Evolutionary conservation across 345 rosid genomes (phyloP), one percentile per base, ranked within the genome.

Genomic region (Euphorbia pulcherrima): DNA sequence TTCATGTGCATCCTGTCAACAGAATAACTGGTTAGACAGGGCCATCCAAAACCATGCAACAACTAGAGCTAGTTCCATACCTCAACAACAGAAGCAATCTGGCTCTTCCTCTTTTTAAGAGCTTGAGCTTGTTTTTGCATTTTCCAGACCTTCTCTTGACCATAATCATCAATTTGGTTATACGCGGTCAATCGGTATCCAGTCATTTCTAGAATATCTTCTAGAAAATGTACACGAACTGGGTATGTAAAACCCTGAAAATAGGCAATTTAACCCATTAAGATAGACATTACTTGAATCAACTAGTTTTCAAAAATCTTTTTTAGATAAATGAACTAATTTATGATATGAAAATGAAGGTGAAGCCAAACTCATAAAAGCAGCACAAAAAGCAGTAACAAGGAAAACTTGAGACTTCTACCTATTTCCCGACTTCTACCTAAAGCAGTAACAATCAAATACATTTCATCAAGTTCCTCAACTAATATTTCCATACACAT

Each of bases 221-320:
- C 97, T 80, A 90, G 82, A 83, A 86, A 92, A 82, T 81, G 81
- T 70, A 88, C 82, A 67, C 52, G 73, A 64, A 92, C 92, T 0
- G 96, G 88, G 80, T 81, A 84, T 13, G 97, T 86, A 71, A 90
- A 90, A 54, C 98, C 98, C 98, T 88, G n/a, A n/a, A n/a, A n/a
- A n/a, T n/a, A n/a, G n/a, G n/a, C n/a, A n/a, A n/a, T n/a, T n/a
- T n/a, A n/a, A n/a, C 67, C 62, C 46, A n/a, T 7, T 17, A 10
- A 39, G 28, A 59, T 24, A 18, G 20, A 23, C 24, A 27, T 46
- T n/a, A 47, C 50, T 47, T 5, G n/a, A 21, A 72, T 40, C 14
- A 0, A 20, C n/a, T 33, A 33, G 39, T 23, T 60, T 52, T 28
- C 55, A 64, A 21, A 47, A 29, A 12, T 7, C 11, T 18, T 41